Base-by-base conservation (phyloP, 2,329 filamentous ascomycete genomes). In the Xylariaceae sp. region DNA sequence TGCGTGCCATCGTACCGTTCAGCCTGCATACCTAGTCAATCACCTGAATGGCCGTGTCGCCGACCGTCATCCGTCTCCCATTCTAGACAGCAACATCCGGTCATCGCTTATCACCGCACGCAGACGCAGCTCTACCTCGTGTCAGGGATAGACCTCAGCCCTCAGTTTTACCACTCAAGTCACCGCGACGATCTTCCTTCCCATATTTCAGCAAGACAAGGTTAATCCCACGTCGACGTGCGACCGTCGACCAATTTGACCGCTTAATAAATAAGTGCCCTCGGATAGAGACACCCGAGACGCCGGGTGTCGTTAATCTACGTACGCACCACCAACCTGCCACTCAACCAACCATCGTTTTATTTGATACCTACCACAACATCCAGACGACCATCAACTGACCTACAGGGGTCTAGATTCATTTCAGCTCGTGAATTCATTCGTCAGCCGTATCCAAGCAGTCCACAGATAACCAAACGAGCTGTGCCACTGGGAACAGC, bases 11-110 rank as follows among this genome's bases (percentile, higher is more conserved):
- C 42, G 42, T 56, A 55, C 52, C 18, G 51, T 48, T 13, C 45
- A n/a, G 60, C 58, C 54, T 53, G 51, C 60, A 56, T 59, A 49
- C 50, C 57, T 60, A 59, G 51, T 49, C 51, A 55, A 61, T 57
- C 51, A 56, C 53, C 55, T 53, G 55, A 54, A 54, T 55, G 51
- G 56, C 42, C n/a, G 51, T 50, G 50, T 53, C 50, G 52, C 53
- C 53, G 39, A 45, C 37, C 47, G 52, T 58, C 53, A 53, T 37
- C 47, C 51, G 53, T 59, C 55, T 42, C 55, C 35, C 48, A 57
- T 47, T 53, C 51, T 44, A 57, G 55, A 35, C 48, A 23, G 53
- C 60, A 11, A 30, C 23, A 17, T 17, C 47, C 49, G 57, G 55
- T 59, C 62, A 62, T 62, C 53, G 37, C 49, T 48, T 58, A 49